These are phyloP conservation scores for Canariomyces notabilis DNA, from an alignment of 2,329 filamentous ascomycete species.

Conservation along the genomic window DNA sequence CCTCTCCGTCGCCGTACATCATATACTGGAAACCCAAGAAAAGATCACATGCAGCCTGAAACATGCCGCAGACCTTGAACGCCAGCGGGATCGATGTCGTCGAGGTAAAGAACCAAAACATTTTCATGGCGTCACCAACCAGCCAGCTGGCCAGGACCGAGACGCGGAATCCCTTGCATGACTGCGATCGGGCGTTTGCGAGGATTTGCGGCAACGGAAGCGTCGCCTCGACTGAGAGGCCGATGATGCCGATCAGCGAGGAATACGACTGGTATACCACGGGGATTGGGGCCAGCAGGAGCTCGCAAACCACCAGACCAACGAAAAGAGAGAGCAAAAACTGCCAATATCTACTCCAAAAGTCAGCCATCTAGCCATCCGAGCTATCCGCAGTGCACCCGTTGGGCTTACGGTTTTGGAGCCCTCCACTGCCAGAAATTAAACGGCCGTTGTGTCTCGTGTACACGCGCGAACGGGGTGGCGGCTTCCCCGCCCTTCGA, in stretches of 20 bases:
- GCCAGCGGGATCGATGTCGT: slow-evolving; percentile 65
- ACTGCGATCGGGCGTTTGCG: slow-evolving; percentile 61
- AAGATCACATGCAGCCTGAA: slow-evolving; percentile 72
- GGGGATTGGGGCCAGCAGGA: slow-evolving; percentile 58
- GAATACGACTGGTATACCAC: slow-evolving; percentile 62
- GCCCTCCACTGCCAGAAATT: slow-evolving; percentile 81
- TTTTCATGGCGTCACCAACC: slow-evolving; percentile 77
- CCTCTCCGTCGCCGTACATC: slow-evolving; percentile 56
- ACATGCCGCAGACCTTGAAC: slow-evolving; percentile 78
- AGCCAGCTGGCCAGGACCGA: slow-evolving; percentile 76
- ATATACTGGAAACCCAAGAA: slow-evolving; percentile 71
- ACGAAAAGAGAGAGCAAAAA: slow-evolving; percentile 66
- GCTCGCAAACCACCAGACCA: slow-evolving; percentile 56
- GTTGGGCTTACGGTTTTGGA: slow-evolving; percentile 53
- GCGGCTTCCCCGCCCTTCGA: slow-evolving; percentile 57
- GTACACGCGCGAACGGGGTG: slow-evolving; percentile 56
- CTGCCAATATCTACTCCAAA: slow-evolving; percentile 62
- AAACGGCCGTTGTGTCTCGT: slow-evolving; percentile 57
- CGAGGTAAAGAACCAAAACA: slow-evolving; percentile 77
- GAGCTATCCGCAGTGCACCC: background rate
- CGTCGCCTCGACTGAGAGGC: slow-evolving; percentile 73
- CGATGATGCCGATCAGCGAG: slow-evolving; percentile 64
- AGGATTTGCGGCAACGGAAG: slow-evolving; percentile 75
- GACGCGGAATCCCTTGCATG: slow-evolving; percentile 72
- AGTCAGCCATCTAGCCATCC: slow-evolving; percentile 23